A percentile compares a stretch with the other conserved stretches of the same genome.
phyloP scores from a whole-genome alignment of 768 basidiomycete species.

The Calvatia gigantea region DNA sequence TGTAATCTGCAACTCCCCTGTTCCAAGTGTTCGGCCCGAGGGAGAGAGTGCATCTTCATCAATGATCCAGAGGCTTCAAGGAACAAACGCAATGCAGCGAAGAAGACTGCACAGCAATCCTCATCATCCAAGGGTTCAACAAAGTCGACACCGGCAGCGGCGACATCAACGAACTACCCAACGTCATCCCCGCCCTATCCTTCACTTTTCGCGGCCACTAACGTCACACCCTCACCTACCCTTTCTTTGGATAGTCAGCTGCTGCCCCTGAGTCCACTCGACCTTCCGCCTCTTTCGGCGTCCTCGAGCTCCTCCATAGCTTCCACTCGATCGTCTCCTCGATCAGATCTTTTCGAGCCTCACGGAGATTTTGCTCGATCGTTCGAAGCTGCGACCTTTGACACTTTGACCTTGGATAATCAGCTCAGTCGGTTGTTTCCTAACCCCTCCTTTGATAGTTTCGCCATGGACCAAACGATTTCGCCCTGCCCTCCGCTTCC shows the following conservation, averaged over 20 bases:
- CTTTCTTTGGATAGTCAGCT: conserved; percentile 14
- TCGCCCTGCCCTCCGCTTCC: conserved; percentile 25
- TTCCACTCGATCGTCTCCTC: conserved; percentile 36
- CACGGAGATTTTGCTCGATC: conserved; percentile 21
- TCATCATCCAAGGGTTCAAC: not conserved
- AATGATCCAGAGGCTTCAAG: conserved; percentile 43
- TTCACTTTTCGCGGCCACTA: conserved; percentile 13
- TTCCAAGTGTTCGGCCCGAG: conserved; percentile 59
- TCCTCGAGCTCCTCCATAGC: conserved; percentile 33
- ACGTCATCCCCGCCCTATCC: conserved; percentile 30
- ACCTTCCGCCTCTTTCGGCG: conserved; percentile 22
- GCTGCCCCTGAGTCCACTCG: conserved; percentile 17
- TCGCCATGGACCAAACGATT: conserved; percentile 18
- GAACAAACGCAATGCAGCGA: conserved; percentile 32
- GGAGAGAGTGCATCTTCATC: conserved; percentile 62
- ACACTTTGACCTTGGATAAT: conserved; percentile 29
- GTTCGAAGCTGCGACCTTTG: conserved; percentile 14
- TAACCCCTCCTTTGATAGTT: conserved; percentile 18
- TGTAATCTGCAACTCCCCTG: conserved; percentile 69
- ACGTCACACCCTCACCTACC: conserved; percentile 16
- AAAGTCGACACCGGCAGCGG: conserved; percentile 4
- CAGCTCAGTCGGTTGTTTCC: conserved; percentile 33
- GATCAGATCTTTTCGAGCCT: conserved; percentile 34
- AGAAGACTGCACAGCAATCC: conserved; percentile 20
- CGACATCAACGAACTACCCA: conserved; percentile 9